Evolutionary conservation across 306 rosid species (phyloP).

Genomic region (Quercus variabilis): DNA sequence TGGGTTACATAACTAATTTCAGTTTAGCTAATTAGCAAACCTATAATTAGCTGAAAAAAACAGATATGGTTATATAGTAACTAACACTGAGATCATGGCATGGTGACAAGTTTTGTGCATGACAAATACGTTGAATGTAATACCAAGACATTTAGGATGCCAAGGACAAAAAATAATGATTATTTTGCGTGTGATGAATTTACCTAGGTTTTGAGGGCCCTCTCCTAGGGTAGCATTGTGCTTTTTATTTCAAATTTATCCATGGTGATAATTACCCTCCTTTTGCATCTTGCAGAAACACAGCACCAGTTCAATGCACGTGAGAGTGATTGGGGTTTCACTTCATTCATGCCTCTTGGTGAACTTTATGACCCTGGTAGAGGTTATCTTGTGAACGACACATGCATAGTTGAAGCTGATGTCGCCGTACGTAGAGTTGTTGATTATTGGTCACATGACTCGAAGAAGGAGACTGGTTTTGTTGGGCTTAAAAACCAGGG

Average conservation of each 20-base stretch:
- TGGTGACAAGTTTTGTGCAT: not conserved
- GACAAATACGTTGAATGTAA: not conserved
- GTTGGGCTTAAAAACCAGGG: constrained; percentile 97
- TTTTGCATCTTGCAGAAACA: constrained; percentile 27
- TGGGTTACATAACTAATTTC: no score
- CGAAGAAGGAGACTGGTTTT: constrained; percentile 85
- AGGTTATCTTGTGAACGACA: constrained; percentile 32
- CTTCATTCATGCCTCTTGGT: constrained; percentile 39
- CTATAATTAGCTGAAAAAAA: no score
- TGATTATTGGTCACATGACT: constrained; percentile 83
- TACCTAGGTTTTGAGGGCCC: not conserved
- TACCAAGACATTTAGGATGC: not conserved
- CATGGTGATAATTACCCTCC: not conserved
- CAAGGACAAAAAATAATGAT: not conserved
- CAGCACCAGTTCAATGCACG: constrained; percentile 40
- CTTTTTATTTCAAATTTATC: not conserved
- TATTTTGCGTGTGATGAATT: not conserved
- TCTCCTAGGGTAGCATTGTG: not conserved
- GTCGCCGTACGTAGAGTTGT: constrained; percentile 51
- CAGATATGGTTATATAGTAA: no score
- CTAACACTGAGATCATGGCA: no score
- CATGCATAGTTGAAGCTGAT: constrained; percentile 39
- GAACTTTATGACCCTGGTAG: constrained; percentile 33
- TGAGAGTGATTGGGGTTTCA: constrained; percentile 41
- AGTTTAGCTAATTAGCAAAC: no score